Conservation (phyloP, 2,329 filamentous ascomycete genomes). For the Aspergillus udagawae region DNA sequence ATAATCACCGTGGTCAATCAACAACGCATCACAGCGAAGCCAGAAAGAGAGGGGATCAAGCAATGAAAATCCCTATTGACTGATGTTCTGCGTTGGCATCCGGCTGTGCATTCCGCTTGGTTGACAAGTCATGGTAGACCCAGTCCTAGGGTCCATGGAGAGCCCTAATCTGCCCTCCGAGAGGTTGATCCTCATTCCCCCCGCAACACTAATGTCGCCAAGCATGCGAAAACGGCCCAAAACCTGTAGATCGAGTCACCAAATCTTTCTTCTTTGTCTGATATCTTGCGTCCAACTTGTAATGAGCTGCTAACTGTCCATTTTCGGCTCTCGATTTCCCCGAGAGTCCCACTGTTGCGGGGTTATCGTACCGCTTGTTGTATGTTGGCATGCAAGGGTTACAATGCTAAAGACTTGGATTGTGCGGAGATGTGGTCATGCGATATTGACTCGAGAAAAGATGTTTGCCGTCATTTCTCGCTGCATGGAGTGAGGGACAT, state of each 20-base stretch:
- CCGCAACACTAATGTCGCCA: background rate
- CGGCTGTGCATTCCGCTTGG: background rate
- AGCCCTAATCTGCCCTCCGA: background rate
- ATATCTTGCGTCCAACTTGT: background rate
- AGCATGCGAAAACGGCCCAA: background rate
- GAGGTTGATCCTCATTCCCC: background rate
- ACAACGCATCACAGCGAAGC: background rate
- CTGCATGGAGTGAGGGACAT: background rate
- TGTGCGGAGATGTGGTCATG: background rate
- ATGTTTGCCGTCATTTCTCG: background rate
- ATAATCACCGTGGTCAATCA: background rate
- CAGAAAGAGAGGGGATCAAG: background rate
- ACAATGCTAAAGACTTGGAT: background rate
- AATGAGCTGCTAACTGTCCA: background rate
- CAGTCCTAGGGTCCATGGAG: background rate
- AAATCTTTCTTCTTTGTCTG: background rate
- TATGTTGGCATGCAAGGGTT: background rate
- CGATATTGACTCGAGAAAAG: background rate
- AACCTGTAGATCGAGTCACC: background rate
- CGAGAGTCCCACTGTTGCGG: background rate
- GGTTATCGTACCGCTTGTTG: background rate
- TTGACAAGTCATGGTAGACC: background rate
- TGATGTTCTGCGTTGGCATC: background rate
- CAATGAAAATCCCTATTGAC: background rate
- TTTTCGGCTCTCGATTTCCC: background rate